Base-by-base conservation (phyloP, 495 filamentous ascomycete genomes). In the Corynascus novoguineensis region DNA sequence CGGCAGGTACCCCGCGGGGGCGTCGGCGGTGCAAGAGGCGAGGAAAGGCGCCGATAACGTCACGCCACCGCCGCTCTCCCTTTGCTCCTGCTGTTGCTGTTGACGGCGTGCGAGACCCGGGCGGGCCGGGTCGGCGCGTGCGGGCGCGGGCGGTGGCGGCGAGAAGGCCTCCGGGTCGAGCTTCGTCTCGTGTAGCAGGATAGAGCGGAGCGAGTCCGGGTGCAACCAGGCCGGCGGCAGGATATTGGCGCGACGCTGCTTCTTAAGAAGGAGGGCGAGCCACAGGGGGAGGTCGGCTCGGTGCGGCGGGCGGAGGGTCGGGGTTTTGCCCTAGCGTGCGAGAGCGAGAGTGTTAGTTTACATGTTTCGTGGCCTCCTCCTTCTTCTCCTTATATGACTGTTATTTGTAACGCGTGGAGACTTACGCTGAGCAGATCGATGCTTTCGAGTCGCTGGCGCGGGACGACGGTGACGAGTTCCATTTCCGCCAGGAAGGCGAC, bases 401-500 rank as follows among this genome's bases (percentile, higher is more conserved):
- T n/a, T n/a, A n/a, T n/a, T n/a, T n/a, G n/a, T n/a, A n/a, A n/a
- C n/a, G n/a, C n/a, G n/a, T n/a, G n/a, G n/a, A n/a, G n/a, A n/a
- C 85, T 76, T 75, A 98, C 92, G 55, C 85, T 83, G 42, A 98
- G 83, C 50, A 98, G 78, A 60, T 88, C 75, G 40, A 97, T 85
- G 50, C 83, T 83, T 60, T 97, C 91, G 45, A 97, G 82, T 53
- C 87, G 83, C 69, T 97, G 92, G 29, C 93, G 89, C 52, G 93
- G 93, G 38, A 97, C 82, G 11, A 98, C 81, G 1, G 92, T 96
- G 44, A 98, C 87, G 64, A 86, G 81, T 72, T 96, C 90, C 89
- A 96, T 96, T 74, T 98, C 93, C 71, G 92, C 95, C 44, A 97
- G 81, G 71, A 97, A 98, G 64, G 90, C 88, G 41, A 96, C 86